Percentiles rank a stretch among this genome's conserved stretches.
Conservation (phyloP, 371 early-diverging fungal species). For the Paraphysoderma sedebokerense region DNA sequence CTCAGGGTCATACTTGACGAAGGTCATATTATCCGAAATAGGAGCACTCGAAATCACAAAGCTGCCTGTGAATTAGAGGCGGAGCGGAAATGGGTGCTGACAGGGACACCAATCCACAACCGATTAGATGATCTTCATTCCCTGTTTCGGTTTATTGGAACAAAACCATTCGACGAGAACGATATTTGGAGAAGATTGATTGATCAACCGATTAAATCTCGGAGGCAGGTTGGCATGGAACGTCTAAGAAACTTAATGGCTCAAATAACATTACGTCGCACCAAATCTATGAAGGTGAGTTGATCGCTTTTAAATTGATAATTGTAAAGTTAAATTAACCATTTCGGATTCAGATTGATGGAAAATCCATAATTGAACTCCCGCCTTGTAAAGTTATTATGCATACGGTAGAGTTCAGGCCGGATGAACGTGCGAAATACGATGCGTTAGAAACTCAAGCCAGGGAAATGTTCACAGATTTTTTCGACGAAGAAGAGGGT, state of each 20-base stretch:
- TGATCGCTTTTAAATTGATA: too few relatives aligned
- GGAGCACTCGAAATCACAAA: background rate
- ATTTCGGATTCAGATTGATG: too few relatives aligned
- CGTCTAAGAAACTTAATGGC: background rate
- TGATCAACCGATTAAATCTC: background rate
- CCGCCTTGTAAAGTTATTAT: background rate
- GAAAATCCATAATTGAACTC: background rate
- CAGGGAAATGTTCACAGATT: background rate
- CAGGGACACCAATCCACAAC: slow-evolving; percentile 1
- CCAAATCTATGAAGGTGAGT: background rate
- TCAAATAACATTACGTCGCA: background rate
- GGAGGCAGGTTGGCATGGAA: background rate
- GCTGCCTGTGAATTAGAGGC: background rate
- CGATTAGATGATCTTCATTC: background rate
- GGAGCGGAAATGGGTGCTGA: background rate
- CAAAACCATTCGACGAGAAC: background rate
- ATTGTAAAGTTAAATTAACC: too few relatives aligned
- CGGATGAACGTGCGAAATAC: background rate
- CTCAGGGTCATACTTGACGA: slow-evolving; percentile 1
- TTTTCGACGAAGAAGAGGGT: background rate
- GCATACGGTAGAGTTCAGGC: background rate
- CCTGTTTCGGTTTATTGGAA: background rate
- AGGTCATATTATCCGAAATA: background rate
- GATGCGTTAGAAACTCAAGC: background rate
- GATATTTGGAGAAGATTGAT: background rate